Evolutionary conservation across 139 green algal genomes (phyloP).

Genomic region (Chlorella sp.): DNA sequence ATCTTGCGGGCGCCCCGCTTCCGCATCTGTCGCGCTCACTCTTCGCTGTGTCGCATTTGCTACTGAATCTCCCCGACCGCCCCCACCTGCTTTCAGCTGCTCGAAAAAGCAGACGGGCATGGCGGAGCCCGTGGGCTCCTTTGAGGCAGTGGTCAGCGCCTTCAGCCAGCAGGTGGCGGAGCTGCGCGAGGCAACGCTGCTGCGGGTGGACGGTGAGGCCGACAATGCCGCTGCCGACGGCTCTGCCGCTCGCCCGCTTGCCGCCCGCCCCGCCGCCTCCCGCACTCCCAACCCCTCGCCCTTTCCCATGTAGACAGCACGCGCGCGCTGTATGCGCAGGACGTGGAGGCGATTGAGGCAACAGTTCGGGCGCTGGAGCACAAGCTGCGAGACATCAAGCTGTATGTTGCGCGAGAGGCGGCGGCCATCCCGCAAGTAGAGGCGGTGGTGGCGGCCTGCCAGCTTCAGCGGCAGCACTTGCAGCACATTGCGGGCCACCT

Average conservation of each 20-base stretch:
- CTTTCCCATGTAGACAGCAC: constrained; percentile 18
- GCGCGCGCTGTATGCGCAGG: constrained; percentile 31
- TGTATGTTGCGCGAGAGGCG: constrained; percentile 23
- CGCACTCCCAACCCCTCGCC: background rate
- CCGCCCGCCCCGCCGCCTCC: background rate
- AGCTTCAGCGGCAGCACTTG: constrained; percentile 56
- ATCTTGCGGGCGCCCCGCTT: too few species aligned
- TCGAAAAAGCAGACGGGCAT: background rate
- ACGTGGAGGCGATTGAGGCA: constrained; percentile 44
- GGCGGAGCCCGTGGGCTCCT: constrained; percentile 2
- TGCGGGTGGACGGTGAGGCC: constrained; percentile 37
- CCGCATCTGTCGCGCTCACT: too few species aligned
- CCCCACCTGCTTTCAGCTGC: background rate
- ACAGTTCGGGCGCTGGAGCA: constrained; percentile 41
- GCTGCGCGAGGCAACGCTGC: constrained; percentile 42
- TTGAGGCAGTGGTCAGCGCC: constrained; percentile 33
- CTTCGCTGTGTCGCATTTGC: background rate
- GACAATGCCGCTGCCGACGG: background rate
- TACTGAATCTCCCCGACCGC: background rate
- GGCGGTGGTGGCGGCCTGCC: constrained; percentile 57
- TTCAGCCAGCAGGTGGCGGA: constrained; percentile 37
- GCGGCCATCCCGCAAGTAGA: constrained; percentile 48
- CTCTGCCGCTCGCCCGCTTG: background rate
- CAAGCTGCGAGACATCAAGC: constrained; percentile 33
- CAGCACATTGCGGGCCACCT: constrained; percentile 60